Base-by-base conservation (phyloP, 257 asterid species). In the Eustoma russellianum region DNA sequence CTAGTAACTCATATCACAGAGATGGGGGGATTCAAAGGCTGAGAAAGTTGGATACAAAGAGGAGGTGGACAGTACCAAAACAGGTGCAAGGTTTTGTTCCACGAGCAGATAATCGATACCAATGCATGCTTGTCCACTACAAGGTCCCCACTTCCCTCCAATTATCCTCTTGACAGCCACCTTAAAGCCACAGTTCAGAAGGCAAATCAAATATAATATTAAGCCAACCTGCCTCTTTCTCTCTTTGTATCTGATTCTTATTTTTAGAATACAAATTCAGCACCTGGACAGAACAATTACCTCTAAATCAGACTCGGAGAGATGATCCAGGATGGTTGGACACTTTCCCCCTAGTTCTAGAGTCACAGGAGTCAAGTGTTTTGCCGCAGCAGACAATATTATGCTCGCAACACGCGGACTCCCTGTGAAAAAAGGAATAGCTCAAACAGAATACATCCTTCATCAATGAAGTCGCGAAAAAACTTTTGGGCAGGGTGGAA, bases 51-150 rank as follows among this genome's bases (percentile, higher is more conserved):
- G 9, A 11, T 28, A 57, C 19, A 16, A 14, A n/a, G 52, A 28
- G 44, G 35, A 61, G 14, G 58, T 3, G 9, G 44, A 9, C 9
- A 52, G 47, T 88, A 91, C 98, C 97, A 85, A 66, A 50, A 53
- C 41, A 1, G 83, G 56, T 70, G 93, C 87, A 63, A 65, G 52
- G 53, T 69, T 70, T 48, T 72, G 67, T 58, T 81, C 79, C 56
- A 87, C 95, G 11, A 91, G 90, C 52, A 91, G 50, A 66, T 91
- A 91, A 72, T 91, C 97, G 17, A 85, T 63, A 62, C 84, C 96
- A 43, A 91, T 74, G 83, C 98, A 91, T 52, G 93, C 98, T 79
- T 91, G 98, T 66, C 98, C 98, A 16, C 86, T 87, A 65, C 98
- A 87, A 5, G 86, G 71, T 34, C 97, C 98, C 97, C 96, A 91